Evolutionary conservation across 208 protist genomes (phyloP), one percentile per base, ranked within the genome.

Genomic region (Spongospora subterranea): DNA sequence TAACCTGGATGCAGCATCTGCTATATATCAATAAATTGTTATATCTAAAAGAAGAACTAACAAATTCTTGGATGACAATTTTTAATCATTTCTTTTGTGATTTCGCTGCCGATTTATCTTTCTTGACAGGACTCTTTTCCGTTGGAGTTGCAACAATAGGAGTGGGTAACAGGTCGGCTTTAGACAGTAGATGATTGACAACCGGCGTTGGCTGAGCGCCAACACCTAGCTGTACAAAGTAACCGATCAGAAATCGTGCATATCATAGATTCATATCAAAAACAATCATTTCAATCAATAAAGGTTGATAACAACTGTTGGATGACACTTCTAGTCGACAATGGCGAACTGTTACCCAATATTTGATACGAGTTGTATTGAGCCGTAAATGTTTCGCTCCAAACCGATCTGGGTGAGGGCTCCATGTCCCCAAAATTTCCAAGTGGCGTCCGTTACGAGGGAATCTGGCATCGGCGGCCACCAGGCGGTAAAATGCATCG

Each of bases 161-260:
- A 35, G 71, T 35, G 6, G n/a, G 35, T 17, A 82, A n/a, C n/a
- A 82, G 6, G 40, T 82, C 71, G n/a, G 71, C 71, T 43, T 82
- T 82, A 43, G 71, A 82, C 6, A 82, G 71, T 6, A 82, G 71
- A 82, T 82, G 6, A 35, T 82, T 6, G n/a, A 82, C 71, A n/a
- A 82, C 35, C 17, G 71, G 35, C 6, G 71, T 82, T n/a, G 71
- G 71, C 40, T 82, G 71, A 6, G 71, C 71, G 6, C 71, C 71
- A 45, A 82, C 71, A 82, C 71, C 71, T 20, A 82, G 40, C 71
- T 82, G n/a, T n/a, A n/a, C n/a, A n/a, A n/a, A n/a, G n/a, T n/a
- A n/a, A n/a, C n/a, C n/a, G n/a, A n/a, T n/a, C n/a, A n/a, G n/a
- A n/a, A n/a, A n/a, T n/a, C n/a, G n/a, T n/a, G n/a, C n/a, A n/a